A percentile compares a stretch with the other conserved stretches of the same genome.
Conservation (phyloP, 2,329 filamentous ascomycete species). For the Polytolypa hystricis region DNA sequence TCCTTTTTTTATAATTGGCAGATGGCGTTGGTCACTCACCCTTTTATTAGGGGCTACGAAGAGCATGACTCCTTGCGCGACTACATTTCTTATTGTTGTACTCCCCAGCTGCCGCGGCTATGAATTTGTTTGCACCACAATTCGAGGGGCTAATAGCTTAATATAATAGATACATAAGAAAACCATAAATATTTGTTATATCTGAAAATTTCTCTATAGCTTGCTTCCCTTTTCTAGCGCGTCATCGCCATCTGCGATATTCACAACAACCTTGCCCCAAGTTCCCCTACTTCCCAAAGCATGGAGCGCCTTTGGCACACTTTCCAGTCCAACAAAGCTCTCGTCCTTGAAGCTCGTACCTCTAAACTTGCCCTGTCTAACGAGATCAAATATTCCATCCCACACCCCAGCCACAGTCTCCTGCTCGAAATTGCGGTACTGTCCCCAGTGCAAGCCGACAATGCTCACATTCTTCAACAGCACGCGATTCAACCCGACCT, state of each 20-base stretch:
- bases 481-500: conserved; percentile 84
- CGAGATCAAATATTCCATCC: conserved; percentile 68
- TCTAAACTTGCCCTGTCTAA: conserved; percentile 65
- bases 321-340: conserved; percentile 73
- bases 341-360: conserved; percentile 75
- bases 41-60: too few species aligned
- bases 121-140: too few species aligned
- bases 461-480: conserved; percentile 86
- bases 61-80: conserved; percentile 38
- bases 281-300: conserved; percentile 71
- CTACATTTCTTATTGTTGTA: conserved; percentile 23
- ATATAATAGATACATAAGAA: too few species aligned
- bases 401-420: conserved; percentile 63
- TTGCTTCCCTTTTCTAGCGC: conserved; percentile 46
- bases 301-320: conserved; percentile 62
- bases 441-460: conserved; percentile 86
- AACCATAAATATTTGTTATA: too few species aligned
- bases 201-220: too few species aligned
- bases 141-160: too few species aligned
- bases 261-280: conserved; percentile 94
- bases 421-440: conserved; percentile 63
- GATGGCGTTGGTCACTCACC: too few species aligned
- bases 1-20: conserved; percentile 11
- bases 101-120: too few species aligned
- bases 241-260: conserved; percentile 67